Evolutionary conservation across 441 rosid species (phyloP).

Genomic region (Erysimum pusillum): DNA sequence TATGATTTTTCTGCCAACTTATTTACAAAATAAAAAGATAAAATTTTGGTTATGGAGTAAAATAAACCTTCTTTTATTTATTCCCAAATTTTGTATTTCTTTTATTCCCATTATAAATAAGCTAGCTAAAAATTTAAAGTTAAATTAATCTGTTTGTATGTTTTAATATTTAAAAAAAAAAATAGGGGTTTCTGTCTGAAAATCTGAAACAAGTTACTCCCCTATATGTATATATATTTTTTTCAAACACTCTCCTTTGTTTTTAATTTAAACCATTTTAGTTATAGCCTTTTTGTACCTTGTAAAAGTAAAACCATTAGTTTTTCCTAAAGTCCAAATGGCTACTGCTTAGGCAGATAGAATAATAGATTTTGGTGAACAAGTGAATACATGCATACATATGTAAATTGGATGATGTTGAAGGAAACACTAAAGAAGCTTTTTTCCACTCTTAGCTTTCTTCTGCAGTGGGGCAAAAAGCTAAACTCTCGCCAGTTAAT

Average conservation of each 20-base stretch:
- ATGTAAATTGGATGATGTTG: conserved; percentile 2
- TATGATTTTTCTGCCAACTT: too few species aligned
- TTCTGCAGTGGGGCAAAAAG: conserved; percentile 27
- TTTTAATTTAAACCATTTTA: too few species aligned
- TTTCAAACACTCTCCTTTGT: too few species aligned
- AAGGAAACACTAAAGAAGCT: not conserved
- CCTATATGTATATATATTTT: too few species aligned
- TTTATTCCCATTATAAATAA: too few species aligned
- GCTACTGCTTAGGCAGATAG: not conserved
- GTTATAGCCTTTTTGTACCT: too few species aligned
- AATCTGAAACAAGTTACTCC: not conserved
- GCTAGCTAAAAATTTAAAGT: not conserved
- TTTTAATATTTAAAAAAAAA: not conserved
- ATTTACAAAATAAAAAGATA: too few species aligned
- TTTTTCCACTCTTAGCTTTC: conserved; percentile 6
- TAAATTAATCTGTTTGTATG: not conserved
- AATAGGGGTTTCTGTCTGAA: not conserved
- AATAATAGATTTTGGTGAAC: not conserved
- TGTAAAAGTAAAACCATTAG: too few species aligned
- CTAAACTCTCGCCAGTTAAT: conserved; percentile 10
- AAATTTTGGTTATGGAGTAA: not conserved
- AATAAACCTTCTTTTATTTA: not conserved
- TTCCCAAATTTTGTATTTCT: too few species aligned
- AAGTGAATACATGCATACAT: not conserved
- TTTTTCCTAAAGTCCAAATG: not conserved